Conservation (phyloP, 306 rosid genomes). For the Astragalus glycyphyllos region DNA sequence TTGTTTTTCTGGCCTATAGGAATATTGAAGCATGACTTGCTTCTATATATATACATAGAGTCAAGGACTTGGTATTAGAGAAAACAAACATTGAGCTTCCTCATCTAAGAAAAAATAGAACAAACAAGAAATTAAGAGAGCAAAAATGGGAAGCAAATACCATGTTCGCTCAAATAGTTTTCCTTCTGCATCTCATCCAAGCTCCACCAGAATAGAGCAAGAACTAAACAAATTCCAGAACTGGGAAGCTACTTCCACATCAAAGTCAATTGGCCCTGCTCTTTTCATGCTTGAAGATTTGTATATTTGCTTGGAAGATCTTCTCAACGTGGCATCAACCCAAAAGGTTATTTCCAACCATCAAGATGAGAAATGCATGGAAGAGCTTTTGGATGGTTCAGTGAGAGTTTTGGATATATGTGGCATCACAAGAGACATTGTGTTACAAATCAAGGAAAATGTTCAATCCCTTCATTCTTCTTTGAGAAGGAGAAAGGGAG, state of each 20-base stretch:
- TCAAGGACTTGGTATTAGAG: slow-evolving; percentile 22
- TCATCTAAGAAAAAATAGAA: not conserved
- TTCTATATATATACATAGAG: slow-evolving; percentile 38
- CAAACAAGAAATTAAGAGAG: not conserved
- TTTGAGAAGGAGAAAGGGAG: slow-evolving; percentile 68
- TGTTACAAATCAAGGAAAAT: slow-evolving; percentile 58
- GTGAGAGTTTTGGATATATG: slow-evolving; percentile 67
- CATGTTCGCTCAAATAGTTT: slow-evolving; percentile 69
- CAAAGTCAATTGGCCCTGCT: slow-evolving; percentile 48
- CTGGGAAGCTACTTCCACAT: slow-evolving; percentile 51
- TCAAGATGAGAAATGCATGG: slow-evolving; percentile 49
- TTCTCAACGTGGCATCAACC: slow-evolving; percentile 66
- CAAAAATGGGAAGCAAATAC: slow-evolving; percentile 55
- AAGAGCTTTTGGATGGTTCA: slow-evolving; percentile 66
- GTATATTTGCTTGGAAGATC: slow-evolving; percentile 57
- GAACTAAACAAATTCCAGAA: slow-evolving; percentile 56
- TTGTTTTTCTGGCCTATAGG: not conserved
- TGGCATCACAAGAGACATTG: slow-evolving; percentile 60
- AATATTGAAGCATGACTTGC: slow-evolving; percentile 14
- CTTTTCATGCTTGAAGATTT: slow-evolving; percentile 59
- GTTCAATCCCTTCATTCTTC: slow-evolving; percentile 64
- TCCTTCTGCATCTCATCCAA: slow-evolving; percentile 76
- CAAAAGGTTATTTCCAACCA: slow-evolving; percentile 54
- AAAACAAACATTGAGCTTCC: slow-evolving; percentile 27
- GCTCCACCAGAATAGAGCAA: slow-evolving; percentile 56